Conservation (phyloP, 2,329 filamentous ascomycete genomes). For the Proliferodiscus dingleyae region DNA sequence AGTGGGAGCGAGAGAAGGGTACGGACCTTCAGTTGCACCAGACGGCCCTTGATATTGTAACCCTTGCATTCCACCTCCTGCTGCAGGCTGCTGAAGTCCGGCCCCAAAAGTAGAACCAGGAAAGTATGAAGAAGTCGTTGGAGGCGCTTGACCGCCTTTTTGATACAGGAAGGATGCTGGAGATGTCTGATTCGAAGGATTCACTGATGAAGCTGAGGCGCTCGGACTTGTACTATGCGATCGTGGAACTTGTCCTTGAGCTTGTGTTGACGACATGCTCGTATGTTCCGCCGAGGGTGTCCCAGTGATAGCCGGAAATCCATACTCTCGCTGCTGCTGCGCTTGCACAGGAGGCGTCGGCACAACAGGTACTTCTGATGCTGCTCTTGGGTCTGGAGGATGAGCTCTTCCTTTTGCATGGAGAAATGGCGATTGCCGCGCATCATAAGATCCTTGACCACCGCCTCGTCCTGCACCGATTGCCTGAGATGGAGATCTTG, state of each 20-base stretch:
- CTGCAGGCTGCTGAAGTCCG: constrained; percentile 22
- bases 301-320: constrained; percentile 37
- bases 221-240: constrained; percentile 41
- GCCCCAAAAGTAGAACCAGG: constrained; percentile 27
- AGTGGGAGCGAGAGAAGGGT: constrained; percentile 28
- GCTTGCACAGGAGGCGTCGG: constrained; percentile 30
- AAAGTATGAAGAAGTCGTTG: constrained; percentile 24
- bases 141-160: constrained; percentile 21
- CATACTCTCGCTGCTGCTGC: constrained; percentile 24
- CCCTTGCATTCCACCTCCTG: constrained; percentile 20
- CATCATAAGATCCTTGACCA: constrained; percentile 42
- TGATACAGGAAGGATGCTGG: constrained; percentile 29
- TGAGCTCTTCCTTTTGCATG: constrained; percentile 38
- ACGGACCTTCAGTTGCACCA: constrained; percentile 32
- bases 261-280: constrained; percentile 34
- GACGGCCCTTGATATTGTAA: constrained; percentile 28
- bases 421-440: constrained; percentile 44
- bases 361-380: constrained; percentile 40
- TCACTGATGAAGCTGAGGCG: constrained; percentile 44
- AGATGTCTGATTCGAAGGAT: constrained; percentile 36
- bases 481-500: constrained; percentile 45
- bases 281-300: constrained; percentile 31
- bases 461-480: constrained; percentile 44
- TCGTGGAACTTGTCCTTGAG: constrained; percentile 34
- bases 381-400: constrained; percentile 37